These are phyloP conservation scores for Cupressus sempervirens DNA, from an alignment of 75 land plant species.

Conservation along the genomic window DNA sequence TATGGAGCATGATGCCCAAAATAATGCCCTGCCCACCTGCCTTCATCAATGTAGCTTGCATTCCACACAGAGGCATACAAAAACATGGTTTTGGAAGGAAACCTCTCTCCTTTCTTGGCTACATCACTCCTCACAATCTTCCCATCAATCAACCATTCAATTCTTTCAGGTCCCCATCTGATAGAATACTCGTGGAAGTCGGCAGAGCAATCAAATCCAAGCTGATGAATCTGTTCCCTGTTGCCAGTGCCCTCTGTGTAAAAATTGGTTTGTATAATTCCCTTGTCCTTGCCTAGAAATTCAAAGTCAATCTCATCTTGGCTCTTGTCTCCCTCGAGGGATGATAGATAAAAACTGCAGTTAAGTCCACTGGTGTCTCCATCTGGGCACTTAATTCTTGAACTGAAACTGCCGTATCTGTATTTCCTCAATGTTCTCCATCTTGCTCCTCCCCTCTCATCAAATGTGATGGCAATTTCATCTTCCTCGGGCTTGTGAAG, in stretches of 20 bases:
- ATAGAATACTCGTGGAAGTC: slow-evolving; percentile 65
- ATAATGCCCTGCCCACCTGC: slow-evolving; percentile 57
- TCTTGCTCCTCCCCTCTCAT: slow-evolving; percentile 59
- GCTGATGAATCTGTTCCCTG: slow-evolving; percentile 51
- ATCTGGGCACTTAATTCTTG: slow-evolving; percentile 48
- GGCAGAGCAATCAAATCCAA: slow-evolving; percentile 58
- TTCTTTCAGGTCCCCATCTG: slow-evolving; percentile 35
- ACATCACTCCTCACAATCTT: slow-evolving; percentile 28
- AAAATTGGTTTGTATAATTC: slow-evolving; percentile 61
- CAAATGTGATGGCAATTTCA: slow-evolving; percentile 45
- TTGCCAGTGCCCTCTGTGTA: slow-evolving; percentile 52
- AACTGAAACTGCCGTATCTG: slow-evolving; percentile 49
- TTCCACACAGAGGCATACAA: slow-evolving; percentile 78
- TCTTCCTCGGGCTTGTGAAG: slow-evolving; percentile 26
- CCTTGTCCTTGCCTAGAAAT: slow-evolving; percentile 61
- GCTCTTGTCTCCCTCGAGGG: slow-evolving; percentile 54
- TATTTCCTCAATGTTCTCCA: slow-evolving; percentile 51
- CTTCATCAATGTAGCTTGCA: slow-evolving; percentile 60
- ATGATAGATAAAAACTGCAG: slow-evolving; percentile 66
- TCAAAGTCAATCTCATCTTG: slow-evolving; percentile 83
- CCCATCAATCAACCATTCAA: slow-evolving; percentile 64
- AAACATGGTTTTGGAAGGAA: slow-evolving; percentile 57
- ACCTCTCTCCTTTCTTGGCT: slow-evolving; percentile 29
- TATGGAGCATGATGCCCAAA: slow-evolving; percentile 58
- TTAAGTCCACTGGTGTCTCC: slow-evolving; percentile 73